Base-by-base conservation (phyloP, 305 asterid species). In the Fraxinus nigra region DNA sequence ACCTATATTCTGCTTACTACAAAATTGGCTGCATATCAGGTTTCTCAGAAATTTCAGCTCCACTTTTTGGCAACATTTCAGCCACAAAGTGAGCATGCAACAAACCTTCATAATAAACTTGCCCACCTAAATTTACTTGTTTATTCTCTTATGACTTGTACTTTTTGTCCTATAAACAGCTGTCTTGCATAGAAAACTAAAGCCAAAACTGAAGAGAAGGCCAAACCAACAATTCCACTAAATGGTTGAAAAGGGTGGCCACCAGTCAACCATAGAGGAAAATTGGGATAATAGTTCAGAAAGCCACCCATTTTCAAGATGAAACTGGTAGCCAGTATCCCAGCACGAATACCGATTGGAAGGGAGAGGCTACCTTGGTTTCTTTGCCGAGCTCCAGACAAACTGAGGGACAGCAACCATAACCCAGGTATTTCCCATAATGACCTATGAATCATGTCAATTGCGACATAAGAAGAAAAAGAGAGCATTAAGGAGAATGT, bases 291-390 rank as follows among this genome's bases (percentile, higher is more conserved):
- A 82, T 87, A 87, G 75, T 89, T 86, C 87, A 93, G 77, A 85
- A 92, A 89, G 67, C 92, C 93, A 34, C 97, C 97, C 3, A 61
- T 87, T 84, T 81, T 93, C 78, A 93, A 82, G 85, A 92, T 82
- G 87, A 80, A 89, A 87, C 86, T 93, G 40, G 90, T 90, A 72
- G 89, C 86, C 78, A 96, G 79, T 63, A 96, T 94, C 82, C 99
- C 99, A 40, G 98, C 72, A 28, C 93, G 99, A 24, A 96, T 85
- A 79, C 99, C 99, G 32, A 94, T 91, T 78, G 97, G 93, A 72
- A 94, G 89, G 9, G 90, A 88, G 83, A 96, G 97, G 86, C 97
- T 91, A 75, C 97, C 99, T 85, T 82, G 85, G 84, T 86, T 89
- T 89, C 90, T 91, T 86, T 92, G 89, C 72, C 91, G 91, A 82